A percentile compares a stretch with the other conserved stretches of the same genome.
These are phyloP conservation scores for Botrytis medusae DNA, from an alignment of 2,329 filamentous ascomycete genomes.

Conservation along the genomic window DNA sequence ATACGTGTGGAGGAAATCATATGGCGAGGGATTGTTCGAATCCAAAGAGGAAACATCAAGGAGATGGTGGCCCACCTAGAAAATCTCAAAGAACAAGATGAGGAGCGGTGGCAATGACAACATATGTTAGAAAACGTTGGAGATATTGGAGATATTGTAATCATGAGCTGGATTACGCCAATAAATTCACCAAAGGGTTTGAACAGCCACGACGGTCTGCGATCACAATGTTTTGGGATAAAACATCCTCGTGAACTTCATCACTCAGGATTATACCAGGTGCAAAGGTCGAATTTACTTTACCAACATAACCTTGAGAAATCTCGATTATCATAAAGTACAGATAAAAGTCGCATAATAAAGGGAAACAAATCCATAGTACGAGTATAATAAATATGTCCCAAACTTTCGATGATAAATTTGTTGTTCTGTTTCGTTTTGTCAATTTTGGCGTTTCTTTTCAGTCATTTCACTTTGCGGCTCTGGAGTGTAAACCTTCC, in stretches of 20 bases:
- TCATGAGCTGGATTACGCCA: not conserved
- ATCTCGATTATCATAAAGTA: not conserved
- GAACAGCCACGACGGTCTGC: not conserved
- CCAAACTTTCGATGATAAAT: not conserved
- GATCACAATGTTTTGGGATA: not conserved
- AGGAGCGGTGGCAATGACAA: not conserved
- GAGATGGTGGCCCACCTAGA: conserved; percentile 31
- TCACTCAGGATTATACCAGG: not conserved
- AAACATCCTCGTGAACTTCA: not conserved
- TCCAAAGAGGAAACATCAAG: conserved; percentile 33
- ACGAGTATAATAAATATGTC: not conserved
- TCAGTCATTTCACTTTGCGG: not conserved
- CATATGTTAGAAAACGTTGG: not conserved
- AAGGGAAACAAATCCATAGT: not conserved
- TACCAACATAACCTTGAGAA: not conserved
- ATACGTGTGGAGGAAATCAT: conserved; percentile 61
- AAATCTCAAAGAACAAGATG: conserved; percentile 22
- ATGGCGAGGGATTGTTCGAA: conserved; percentile 56
- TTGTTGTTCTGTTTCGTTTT: not conserved
- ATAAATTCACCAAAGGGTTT: not conserved
- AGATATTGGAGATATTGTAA: not conserved
- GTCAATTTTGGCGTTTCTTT: not conserved
- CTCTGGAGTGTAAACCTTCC: not conserved
- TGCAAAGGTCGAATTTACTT: not conserved
- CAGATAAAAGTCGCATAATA: not conserved